Percentiles rank a stretch among this genome's conserved stretches.
These are phyloP conservation scores for Danielozyma ontarioensis DNA, from an alignment of 805 yeast species.

Conservation along the genomic window DNA sequence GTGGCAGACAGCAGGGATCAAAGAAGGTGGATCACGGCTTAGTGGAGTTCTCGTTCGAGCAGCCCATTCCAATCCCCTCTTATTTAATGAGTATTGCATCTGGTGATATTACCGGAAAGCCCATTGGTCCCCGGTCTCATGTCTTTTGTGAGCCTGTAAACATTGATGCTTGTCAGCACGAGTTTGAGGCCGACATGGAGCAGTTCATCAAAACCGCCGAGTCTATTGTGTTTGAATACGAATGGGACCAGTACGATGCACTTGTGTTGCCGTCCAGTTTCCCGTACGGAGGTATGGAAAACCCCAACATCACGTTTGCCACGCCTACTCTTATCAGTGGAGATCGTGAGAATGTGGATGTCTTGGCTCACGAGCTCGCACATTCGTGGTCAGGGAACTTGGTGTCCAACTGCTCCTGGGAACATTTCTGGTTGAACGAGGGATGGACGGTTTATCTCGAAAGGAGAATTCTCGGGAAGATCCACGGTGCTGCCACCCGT, in stretches of 20 bases:
- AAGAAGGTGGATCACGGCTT: conserved; percentile 10
- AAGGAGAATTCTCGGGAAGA: conserved; percentile 68
- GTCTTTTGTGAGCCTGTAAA: conserved; percentile 75
- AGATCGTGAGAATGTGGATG: conserved; percentile 81
- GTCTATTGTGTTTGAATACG: conserved; percentile 67
- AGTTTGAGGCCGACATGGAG: conserved; percentile 78
- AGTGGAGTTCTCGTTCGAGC: conserved; percentile 50
- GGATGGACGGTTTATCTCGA: conserved; percentile 95
- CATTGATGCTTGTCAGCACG: conserved; percentile 66
- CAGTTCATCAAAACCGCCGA: conserved; percentile 77
- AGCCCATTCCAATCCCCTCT: conserved; percentile 80
- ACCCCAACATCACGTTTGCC: conserved; percentile 85
- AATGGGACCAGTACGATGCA: conserved; percentile 81
- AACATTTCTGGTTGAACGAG: conserved; percentile 91
- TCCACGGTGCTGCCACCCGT: conserved; percentile 76
- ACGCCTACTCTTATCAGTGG: conserved; percentile 85
- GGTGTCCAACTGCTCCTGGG: conserved; percentile 89
- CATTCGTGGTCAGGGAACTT: conserved; percentile 92
- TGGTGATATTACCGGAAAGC: conserved; percentile 64
- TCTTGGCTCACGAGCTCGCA: conserved; percentile 88
- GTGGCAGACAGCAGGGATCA: conserved; percentile 48
- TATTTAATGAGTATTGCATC: conserved; percentile 81
- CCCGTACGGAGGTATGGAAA: conserved; percentile 95
- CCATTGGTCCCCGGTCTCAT: conserved; percentile 81
- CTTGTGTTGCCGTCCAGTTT: conserved; percentile 70